Conservation (phyloP, 129 eudicot genomes). For the Smallanthus sonchifolius region DNA sequence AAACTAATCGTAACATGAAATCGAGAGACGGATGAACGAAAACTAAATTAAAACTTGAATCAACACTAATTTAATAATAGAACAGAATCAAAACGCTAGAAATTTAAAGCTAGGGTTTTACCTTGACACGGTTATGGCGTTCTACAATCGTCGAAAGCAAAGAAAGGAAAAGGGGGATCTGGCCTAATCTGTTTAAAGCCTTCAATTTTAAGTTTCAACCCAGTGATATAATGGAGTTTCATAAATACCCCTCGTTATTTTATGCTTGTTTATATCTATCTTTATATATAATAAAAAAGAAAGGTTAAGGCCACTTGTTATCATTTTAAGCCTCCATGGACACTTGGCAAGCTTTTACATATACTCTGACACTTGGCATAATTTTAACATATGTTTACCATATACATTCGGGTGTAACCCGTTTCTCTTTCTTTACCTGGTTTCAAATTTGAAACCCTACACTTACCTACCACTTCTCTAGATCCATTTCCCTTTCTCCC, state of each 20-base stretch:
- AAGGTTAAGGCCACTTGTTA: too few species aligned
- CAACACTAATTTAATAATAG: background rate
- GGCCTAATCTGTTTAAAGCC: background rate
- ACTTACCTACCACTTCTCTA: too few species aligned
- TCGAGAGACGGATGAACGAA: background rate
- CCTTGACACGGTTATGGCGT: background rate
- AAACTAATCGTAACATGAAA: background rate
- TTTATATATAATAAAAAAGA: too few species aligned
- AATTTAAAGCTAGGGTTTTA: slow-evolving; percentile 11
- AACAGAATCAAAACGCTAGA: background rate
- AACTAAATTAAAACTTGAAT: background rate
- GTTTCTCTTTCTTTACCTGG: too few species aligned
- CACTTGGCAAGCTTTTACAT: too few species aligned
- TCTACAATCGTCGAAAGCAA: background rate
- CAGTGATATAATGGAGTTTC: background rate
- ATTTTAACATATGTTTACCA: too few species aligned
- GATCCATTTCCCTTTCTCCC: too few species aligned
- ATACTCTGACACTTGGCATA: too few species aligned
- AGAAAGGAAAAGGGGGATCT: background rate
- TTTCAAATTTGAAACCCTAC: too few species aligned
- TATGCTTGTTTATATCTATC: background rate
- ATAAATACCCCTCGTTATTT: background rate
- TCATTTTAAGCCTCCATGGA: too few species aligned
- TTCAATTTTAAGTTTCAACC: background rate
- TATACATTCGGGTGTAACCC: too few species aligned